phyloP scores from a whole-genome alignment of 306 rosid genomes.

The Vigna reflexopilosa region DNA sequence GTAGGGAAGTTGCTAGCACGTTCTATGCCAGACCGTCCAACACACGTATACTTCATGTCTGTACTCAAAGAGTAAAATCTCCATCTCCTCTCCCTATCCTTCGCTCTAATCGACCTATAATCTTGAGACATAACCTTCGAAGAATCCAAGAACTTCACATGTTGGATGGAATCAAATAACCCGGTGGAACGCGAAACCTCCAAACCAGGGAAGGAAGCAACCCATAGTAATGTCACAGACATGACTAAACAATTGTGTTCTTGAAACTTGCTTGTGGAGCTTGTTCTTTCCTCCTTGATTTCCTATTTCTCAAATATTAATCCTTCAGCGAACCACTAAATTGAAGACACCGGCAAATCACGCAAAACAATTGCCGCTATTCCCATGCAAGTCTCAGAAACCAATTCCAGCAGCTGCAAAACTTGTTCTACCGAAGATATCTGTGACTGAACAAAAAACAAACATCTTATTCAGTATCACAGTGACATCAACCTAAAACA shows the following conservation, averaged over 20 bases:
- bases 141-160: constrained; percentile 56
- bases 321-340: constrained; percentile 39
- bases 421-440: constrained; percentile 37
- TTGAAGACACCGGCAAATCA: constrained; percentile 31
- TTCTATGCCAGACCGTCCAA: constrained; percentile 58
- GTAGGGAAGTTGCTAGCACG: constrained; percentile 53
- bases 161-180: constrained; percentile 58
- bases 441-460: constrained; percentile 41
- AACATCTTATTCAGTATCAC: constrained; percentile 29
- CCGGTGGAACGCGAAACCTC: constrained; percentile 58
- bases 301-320: constrained; percentile 25
- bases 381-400: constrained; percentile 36
- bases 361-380: constrained; percentile 33
- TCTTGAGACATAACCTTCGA: constrained; percentile 48
- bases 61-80: constrained; percentile 49
- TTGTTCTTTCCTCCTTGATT: constrained; percentile 23
- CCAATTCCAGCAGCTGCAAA: constrained; percentile 28
- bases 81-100: constrained; percentile 52
- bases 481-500: constrained; percentile 6
- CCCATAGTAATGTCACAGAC: constrained; percentile 63
- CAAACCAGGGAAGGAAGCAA: constrained; percentile 58
- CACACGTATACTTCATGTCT: constrained; percentile 55
- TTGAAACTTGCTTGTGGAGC: constrained; percentile 27
- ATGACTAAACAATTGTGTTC: constrained; percentile 50
- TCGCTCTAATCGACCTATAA: constrained; percentile 48